A percentile compares a stretch with the other conserved stretches of the same genome.
These are phyloP conservation scores for Schwanniomyces polymorphus DNA, from an alignment of 805 yeast genomes.

Conservation along the genomic window DNA sequence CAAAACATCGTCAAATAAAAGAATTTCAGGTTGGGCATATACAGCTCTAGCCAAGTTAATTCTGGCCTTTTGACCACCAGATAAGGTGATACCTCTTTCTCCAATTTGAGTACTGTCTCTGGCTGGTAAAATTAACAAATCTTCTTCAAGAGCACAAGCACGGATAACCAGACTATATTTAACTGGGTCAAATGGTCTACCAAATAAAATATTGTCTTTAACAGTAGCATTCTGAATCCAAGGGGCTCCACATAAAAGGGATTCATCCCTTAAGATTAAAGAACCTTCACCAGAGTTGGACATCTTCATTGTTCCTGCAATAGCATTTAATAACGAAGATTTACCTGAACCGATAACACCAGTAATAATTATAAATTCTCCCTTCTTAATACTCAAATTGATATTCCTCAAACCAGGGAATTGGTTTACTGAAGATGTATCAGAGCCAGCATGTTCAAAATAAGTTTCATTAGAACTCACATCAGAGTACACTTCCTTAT, in stretches of 20 bases:
- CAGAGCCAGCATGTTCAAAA: constrained; percentile 9
- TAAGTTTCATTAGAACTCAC: constrained; percentile 12
- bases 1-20: constrained; percentile 44
- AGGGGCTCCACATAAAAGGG: constrained; percentile 36
- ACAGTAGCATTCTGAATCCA: constrained; percentile 47
- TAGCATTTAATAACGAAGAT: constrained; percentile 38
- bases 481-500: not conserved
- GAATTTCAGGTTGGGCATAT: constrained; percentile 30
- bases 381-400: constrained; percentile 25
- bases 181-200: constrained; percentile 27
- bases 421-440: constrained; percentile 4
- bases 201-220: constrained; percentile 39
- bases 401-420: constrained; percentile 37
- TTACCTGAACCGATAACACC: constrained; percentile 47
- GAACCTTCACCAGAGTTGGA: constrained; percentile 23
- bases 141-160: constrained; percentile 43
- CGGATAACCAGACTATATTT: constrained; percentile 27
- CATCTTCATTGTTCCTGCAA: constrained; percentile 40
- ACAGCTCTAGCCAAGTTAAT: constrained; percentile 45
- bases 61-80: constrained; percentile 49
- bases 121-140: constrained; percentile 32
- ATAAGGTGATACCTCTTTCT: constrained; percentile 44
- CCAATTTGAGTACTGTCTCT: constrained; percentile 44
- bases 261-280: constrained; percentile 24
- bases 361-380: constrained; percentile 42